Evolutionary conservation across 176 grass and related monocot species (phyloP), one percentile per base, ranked within the genome.

Genomic region (Urochloa ruziziensis): DNA sequence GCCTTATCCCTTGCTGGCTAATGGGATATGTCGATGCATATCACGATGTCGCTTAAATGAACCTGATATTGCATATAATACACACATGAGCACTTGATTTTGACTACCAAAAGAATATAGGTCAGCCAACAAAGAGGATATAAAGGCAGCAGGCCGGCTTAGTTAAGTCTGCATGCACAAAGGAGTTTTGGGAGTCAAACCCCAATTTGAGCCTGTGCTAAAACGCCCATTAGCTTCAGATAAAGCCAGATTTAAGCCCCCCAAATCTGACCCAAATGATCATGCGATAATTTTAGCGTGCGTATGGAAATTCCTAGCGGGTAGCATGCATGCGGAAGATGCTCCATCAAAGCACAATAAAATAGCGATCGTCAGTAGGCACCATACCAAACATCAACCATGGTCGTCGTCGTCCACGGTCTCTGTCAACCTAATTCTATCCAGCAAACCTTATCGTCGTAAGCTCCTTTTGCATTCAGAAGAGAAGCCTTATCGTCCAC

Each of bases 401-500:
- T 13, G 64, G 30, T 64, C 67, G 42, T n/a, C n/a, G n/a, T 71
- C 35, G 68, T 71, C 35, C 56, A 4, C 2, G 18, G 48, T 84
- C 76, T 46, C 32, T 40, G 12, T 75, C 82, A 23, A 23, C 48
- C 28, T 34, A 82, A 53, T 67, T 67, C 24, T 40, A 74, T 71
- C 35, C 7, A 70, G 30, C 49, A 37, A 57, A 54, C 61, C 49
- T 89, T 29, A 71, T 78, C 70, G 62, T 44, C 62, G n/a, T n/a
- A n/a, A 70, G 48, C 56, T n/a, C 24, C 28, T 17, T 33, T 33
- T 21, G 57, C 4, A 34, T 46, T 21, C 12, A 53, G 11, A 4
- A 7, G 4, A 54, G 5, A n/a, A n/a, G 3, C 46, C 37, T 85
- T 71, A n/a, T 70, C 32, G 15, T 70, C 78, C 29, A 70, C 25